These are phyloP conservation scores for Russula ochroleuca DNA, from an alignment of 768 basidiomycete species.

Conservation along the genomic window DNA sequence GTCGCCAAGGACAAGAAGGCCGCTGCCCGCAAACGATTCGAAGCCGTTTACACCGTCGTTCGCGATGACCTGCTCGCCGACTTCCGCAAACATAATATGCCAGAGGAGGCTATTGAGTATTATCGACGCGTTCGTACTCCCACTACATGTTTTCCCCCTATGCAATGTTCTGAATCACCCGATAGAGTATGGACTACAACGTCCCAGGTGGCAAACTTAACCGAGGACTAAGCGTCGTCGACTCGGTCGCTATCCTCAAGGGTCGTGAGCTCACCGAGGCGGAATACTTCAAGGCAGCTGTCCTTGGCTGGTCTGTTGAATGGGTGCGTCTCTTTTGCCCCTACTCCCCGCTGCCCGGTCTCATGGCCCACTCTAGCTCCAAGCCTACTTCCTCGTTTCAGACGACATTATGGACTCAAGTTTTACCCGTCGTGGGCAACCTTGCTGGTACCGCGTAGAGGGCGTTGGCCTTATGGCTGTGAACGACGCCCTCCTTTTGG, in stretches of 20 bases:
- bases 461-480: conserved; percentile 81
- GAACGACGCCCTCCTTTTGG: conserved; percentile 97
- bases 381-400: conserved; percentile 95
- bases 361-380: conserved; percentile 52
- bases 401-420: conserved; percentile 98
- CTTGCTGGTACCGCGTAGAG: conserved; percentile 84
- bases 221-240: conserved; percentile 93
- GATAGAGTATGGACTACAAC: conserved; percentile 84
- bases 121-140: conserved; percentile 59
- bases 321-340: conserved; percentile 52
- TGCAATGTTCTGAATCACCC: conserved; percentile 9
- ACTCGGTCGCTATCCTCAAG: conserved; percentile 84
- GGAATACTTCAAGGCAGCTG: conserved; percentile 83
- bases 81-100: conserved; percentile 69
- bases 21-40: conserved; percentile 55
- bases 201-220: conserved; percentile 97
- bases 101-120: conserved; percentile 80
- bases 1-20: conserved; percentile 20
- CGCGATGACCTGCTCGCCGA: conserved; percentile 73
- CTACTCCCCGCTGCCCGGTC: background rate
- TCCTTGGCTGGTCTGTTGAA: conserved; percentile 95
- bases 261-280: conserved; percentile 66
- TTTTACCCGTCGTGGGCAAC: conserved; percentile 89
- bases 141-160: background rate
- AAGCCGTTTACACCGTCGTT: conserved; percentile 64